Evolutionary conservation across 2,329 filamentous ascomycete genomes (phyloP), one percentile per base, ranked within the genome.

Genomic region (Rachicladosporium sp.): DNA sequence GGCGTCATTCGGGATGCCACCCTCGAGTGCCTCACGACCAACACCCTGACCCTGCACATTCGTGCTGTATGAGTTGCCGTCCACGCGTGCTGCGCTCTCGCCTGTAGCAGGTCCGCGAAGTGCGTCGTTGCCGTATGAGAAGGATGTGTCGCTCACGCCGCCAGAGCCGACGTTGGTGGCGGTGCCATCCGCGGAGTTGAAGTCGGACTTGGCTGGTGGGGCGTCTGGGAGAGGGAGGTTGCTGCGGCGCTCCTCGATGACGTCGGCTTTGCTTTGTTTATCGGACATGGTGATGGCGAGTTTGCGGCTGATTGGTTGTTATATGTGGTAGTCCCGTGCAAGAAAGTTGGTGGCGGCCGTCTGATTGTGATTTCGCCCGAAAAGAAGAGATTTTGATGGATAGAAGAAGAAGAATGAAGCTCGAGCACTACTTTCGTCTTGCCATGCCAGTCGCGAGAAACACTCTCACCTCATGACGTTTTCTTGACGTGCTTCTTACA

Each of bases 221-320:
- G 88, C 70, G 2, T 89, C 82, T 11, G 84, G 85, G 37, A 88
- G 74, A 37, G 82, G 82, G 27, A 93, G 77, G 63, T 86, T 85
- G 59, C 77, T 64, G 64, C 80, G 71, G 54, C 70, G 70, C 60
- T 82, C 64, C 38, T 78, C 73, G 56, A 88, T 80, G 60, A 80
- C 67, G 40, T 80, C 67, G 47, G 67, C 58, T 61, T 83, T 84
- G 63, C 61, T 58, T 49, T 58, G 41, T 51, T 23, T 52, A 29
- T 52, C 52, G 41, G 54, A 53, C 54, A 57, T 57, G 42, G n/a
- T 55, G 40, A 31, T 41, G 33, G 13, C 31, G 13, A 12, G 4
- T 13, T 11, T 36, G 21, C 12, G 31, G 38, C 23, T 29, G 37
- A 13, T 21, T 29, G 15, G 15, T 19, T 19, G 15, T 19, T 19